Conservation (phyloP, 306 rosid species). For the Herpetospermum pedunculosum region DNA sequence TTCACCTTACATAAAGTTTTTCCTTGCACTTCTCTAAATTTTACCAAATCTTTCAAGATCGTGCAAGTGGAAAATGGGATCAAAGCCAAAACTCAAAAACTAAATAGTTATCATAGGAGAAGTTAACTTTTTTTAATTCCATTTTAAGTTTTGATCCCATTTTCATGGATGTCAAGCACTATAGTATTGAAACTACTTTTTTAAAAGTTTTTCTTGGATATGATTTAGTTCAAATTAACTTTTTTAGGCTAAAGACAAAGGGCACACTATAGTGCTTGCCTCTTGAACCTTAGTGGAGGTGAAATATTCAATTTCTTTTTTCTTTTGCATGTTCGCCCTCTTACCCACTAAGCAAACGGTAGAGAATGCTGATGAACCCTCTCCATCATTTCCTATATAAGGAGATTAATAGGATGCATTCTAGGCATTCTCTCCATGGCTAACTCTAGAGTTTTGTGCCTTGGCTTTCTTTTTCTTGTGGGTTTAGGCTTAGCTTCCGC, state of each 20-base stretch:
- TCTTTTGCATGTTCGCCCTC: background rate
- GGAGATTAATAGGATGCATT: conserved; percentile 12
- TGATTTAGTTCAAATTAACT: background rate
- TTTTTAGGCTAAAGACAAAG: background rate
- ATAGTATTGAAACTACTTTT: too few relatives aligned
- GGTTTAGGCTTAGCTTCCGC: conserved; percentile 47
- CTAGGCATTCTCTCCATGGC: conserved; percentile 36
- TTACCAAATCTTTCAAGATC: too few relatives aligned
- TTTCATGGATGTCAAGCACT: too few relatives aligned
- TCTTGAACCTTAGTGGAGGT: too few relatives aligned
- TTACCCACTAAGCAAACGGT: background rate
- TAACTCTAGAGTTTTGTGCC: conserved; percentile 11
- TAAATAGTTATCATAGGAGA: too few relatives aligned
- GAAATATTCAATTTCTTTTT: too few relatives aligned
- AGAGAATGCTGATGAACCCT: conserved; percentile 13
- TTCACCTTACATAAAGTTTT: too few relatives aligned
- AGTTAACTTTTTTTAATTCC: too few relatives aligned
- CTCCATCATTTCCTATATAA: conserved; percentile 35
- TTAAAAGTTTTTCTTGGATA: too few relatives aligned
- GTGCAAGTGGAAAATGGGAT: background rate
- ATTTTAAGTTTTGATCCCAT: too few relatives aligned
- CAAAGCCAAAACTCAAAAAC: too few relatives aligned
- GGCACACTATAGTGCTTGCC: background rate
- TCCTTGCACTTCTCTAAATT: too few relatives aligned
- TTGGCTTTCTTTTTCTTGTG: conserved; percentile 32